These are phyloP conservation scores for Colletotrichum lindemuthianum DNA, from an alignment of 2,329 filamentous ascomycete genomes.

Conservation along the genomic window DNA sequence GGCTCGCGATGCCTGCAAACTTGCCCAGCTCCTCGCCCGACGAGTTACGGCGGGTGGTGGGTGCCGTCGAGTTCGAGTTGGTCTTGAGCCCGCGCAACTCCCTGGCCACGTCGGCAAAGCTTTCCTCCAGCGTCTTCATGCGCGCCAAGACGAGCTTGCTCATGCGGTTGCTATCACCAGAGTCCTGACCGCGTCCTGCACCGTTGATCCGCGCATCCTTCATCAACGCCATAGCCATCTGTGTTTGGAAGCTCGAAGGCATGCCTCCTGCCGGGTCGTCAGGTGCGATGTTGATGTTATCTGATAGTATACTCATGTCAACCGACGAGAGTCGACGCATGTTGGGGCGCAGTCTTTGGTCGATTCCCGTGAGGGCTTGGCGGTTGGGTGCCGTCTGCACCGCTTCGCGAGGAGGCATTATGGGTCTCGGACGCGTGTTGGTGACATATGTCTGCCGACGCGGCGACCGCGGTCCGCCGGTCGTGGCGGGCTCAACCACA, in stretches of 20 bases:
- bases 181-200: constrained; percentile 47
- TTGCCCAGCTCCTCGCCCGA: constrained; percentile 53
- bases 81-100: constrained; percentile 76
- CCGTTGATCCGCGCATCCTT: constrained; percentile 63
- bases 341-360: constrained; percentile 53
- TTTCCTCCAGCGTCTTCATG: constrained; percentile 94
- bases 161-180: constrained; percentile 72
- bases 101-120: constrained; percentile 85
- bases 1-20: constrained; percentile 38
- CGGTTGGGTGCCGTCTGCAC: constrained; percentile 67
- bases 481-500: constrained; percentile 49
- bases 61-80: constrained; percentile 54
- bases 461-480: constrained; percentile 57
- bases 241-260: constrained; percentile 82
- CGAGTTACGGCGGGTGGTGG: constrained; percentile 62
- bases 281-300: constrained; percentile 71
- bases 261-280: constrained; percentile 71
- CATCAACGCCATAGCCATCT: constrained; percentile 79
- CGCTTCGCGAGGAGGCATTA: constrained; percentile 61
- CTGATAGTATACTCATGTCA: constrained; percentile 79
- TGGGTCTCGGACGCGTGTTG: constrained; percentile 66
- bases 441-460: constrained; percentile 54
- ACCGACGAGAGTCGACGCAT: constrained; percentile 68
- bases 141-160: constrained; percentile 83
- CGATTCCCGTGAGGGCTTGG: constrained; percentile 62